Evolutionary conservation across 176 grass and related monocot species (phyloP).

Genomic region (Zizania latifolia): DNA sequence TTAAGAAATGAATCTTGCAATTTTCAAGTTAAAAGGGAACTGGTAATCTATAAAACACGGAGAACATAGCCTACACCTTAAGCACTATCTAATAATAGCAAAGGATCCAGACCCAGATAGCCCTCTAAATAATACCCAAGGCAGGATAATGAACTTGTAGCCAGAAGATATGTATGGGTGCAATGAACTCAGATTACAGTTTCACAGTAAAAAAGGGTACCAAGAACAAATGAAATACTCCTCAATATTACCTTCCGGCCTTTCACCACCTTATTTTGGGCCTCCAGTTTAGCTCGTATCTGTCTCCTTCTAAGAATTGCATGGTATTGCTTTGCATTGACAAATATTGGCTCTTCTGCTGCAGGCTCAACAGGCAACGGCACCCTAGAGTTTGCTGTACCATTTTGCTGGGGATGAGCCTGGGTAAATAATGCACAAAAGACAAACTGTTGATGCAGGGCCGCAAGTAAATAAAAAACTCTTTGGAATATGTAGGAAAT

Average conservation of each 20-base stretch:
- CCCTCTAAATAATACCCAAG: background rate
- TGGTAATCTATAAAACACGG: background rate
- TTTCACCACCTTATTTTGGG: slow-evolving; percentile 90
- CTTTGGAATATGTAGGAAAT: background rate
- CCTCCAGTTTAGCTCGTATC: slow-evolving; percentile 82
- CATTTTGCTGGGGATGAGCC: slow-evolving; percentile 53
- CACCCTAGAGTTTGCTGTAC: slow-evolving; percentile 34
- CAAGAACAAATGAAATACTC: background rate
- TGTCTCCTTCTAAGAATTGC: slow-evolving; percentile 92
- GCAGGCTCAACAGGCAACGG: slow-evolving; percentile 62
- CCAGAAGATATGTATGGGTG: background rate
- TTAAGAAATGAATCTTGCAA: background rate
- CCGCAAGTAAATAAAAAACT: background rate
- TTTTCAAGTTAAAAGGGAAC: background rate
- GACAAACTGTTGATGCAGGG: background rate
- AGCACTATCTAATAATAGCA: background rate
- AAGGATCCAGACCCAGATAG: background rate
- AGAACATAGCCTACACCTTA: background rate
- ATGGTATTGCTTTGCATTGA: slow-evolving; percentile 94
- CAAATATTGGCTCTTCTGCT: slow-evolving; percentile 84
- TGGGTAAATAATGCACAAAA: slow-evolving; percentile 21
- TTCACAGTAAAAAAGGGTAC: background rate
- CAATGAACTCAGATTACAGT: background rate
- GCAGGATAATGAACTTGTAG: background rate
- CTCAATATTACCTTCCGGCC: slow-evolving; percentile 61